These are phyloP conservation scores for Lasiosphaeriaceae sp. DNA, from an alignment of 495 filamentous ascomycete species.

Conservation along the genomic window DNA sequence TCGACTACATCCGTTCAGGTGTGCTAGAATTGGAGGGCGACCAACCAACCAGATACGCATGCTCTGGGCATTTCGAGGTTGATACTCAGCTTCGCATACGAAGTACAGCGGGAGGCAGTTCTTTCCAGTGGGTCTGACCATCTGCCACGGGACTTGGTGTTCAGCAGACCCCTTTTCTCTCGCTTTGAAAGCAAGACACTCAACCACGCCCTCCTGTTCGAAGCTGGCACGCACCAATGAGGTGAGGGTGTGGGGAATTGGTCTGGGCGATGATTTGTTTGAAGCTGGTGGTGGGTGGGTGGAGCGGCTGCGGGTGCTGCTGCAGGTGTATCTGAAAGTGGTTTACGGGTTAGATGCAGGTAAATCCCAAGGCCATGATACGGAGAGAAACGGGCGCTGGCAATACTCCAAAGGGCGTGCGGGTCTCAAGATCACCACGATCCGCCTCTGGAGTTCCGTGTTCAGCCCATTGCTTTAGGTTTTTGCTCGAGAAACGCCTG, in stretches of 20 bases:
- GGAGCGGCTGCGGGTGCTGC: conserved; percentile 15
- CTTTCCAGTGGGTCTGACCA: not conserved
- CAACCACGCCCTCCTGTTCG: conserved; percentile 8
- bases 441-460: conserved; percentile 11
- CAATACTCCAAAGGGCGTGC: conserved; percentile 19
- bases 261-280: conserved; percentile 20
- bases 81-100: too few species aligned
- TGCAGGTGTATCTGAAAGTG: conserved; percentile 24
- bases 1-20: too few species aligned
- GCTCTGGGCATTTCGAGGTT: too few species aligned
- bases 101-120: too few species aligned
- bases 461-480: too few species aligned
- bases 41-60: too few species aligned
- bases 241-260: conserved; percentile 10
- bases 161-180: conserved; percentile 4
- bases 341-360: conserved; percentile 21
- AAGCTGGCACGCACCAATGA: conserved; percentile 9
- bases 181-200: not conserved
- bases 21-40: too few species aligned
- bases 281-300: conserved; percentile 3
- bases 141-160: conserved; percentile 3
- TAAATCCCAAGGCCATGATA: conserved; percentile 17
- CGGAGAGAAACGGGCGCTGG: conserved; percentile 5
- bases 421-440: conserved; percentile 21
- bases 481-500: not conserved